A percentile compares a stretch with the other conserved stretches of the same genome.
Evolutionary conservation across 345 rosid genomes (phyloP).

Genomic region (Moringa oleifera): DNA sequence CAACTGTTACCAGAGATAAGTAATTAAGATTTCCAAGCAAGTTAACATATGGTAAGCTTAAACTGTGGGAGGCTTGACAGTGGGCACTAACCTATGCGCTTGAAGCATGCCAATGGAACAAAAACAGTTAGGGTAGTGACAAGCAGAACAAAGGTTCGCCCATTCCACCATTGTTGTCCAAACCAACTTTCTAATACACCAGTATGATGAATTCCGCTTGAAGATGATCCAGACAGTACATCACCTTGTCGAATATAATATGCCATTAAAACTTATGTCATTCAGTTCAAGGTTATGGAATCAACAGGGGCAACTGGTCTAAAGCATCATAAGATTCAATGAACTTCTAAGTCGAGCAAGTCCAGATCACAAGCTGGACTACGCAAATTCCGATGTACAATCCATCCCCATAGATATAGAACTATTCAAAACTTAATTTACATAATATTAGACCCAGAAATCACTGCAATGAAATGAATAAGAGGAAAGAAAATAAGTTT

Average conservation of each 20-base stretch:
- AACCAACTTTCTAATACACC: constrained; percentile 80
- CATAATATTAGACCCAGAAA: neutral
- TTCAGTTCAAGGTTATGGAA: constrained; percentile 1
- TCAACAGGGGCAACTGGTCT: neutral
- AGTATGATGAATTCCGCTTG: constrained; percentile 59
- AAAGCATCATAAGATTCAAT: neutral
- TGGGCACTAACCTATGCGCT: constrained; percentile 51
- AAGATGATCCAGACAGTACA: constrained; percentile 67
- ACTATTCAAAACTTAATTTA: neutral
- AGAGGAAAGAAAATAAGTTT: constrained; percentile 1
- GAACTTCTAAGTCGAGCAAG: neutral
- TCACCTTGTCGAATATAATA: constrained; percentile 24
- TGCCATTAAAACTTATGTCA: neutral
- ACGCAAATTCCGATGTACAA: too few species aligned
- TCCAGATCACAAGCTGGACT: too few species aligned
- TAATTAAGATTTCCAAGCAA: neutral
- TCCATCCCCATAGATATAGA: too few species aligned
- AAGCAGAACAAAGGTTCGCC: constrained; percentile 47
- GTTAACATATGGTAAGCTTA: neutral
- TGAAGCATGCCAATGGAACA: constrained; percentile 69
- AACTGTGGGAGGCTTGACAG: too few species aligned
- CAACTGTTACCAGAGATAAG: too few species aligned
- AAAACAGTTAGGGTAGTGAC: constrained; percentile 50
- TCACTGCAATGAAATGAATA: neutral
- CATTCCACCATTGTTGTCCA: constrained; percentile 75